These are phyloP conservation scores for Phytopythium cucurbitacearum DNA, from an alignment of 352 stramenopile species.

Conservation along the genomic window DNA sequence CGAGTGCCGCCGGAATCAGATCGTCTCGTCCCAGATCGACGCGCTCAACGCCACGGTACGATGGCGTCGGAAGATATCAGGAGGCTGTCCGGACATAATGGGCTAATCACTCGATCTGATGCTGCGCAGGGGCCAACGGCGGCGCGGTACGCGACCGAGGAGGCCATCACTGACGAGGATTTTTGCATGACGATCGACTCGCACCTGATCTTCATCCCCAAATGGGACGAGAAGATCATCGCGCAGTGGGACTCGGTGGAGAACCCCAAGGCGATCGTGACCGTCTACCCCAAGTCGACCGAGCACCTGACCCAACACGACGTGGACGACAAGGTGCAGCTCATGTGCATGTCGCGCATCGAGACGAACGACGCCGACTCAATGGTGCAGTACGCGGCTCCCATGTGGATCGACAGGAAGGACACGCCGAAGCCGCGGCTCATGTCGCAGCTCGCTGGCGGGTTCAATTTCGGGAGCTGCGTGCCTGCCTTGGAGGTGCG, in stretches of 20 bases:
- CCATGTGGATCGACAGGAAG: constrained; percentile 67
- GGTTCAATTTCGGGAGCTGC: constrained; percentile 83
- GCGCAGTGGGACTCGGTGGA: constrained; percentile 63
- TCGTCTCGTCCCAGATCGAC: constrained; percentile 69
- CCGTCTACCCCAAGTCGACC: constrained; percentile 76
- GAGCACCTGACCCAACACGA: constrained; percentile 50
- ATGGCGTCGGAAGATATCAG: neutral
- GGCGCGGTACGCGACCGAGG: constrained; percentile 71
- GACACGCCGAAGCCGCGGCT: constrained; percentile 60
- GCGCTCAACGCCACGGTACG: constrained; percentile 58
- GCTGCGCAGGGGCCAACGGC: constrained; percentile 51
- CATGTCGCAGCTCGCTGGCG: constrained; percentile 74
- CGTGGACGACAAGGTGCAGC: constrained; percentile 55
- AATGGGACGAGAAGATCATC: constrained; percentile 78
- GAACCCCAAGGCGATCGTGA: constrained; percentile 77
- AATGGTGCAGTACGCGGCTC: constrained; percentile 76
- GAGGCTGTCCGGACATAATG: neutral
- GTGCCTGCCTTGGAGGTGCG: constrained; percentile 64
- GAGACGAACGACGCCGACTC: constrained; percentile 60
- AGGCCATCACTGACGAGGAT: constrained; percentile 71
- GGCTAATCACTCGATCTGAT: neutral
- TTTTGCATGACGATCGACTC: constrained; percentile 83
- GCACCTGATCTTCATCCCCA: constrained; percentile 67
- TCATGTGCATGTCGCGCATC: constrained; percentile 78
- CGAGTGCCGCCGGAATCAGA: constrained; percentile 52